Percentiles rank a stretch among this genome's conserved stretches.
Conservation (phyloP, 345 rosid species). For the Arabidopsis arenosa region DNA sequence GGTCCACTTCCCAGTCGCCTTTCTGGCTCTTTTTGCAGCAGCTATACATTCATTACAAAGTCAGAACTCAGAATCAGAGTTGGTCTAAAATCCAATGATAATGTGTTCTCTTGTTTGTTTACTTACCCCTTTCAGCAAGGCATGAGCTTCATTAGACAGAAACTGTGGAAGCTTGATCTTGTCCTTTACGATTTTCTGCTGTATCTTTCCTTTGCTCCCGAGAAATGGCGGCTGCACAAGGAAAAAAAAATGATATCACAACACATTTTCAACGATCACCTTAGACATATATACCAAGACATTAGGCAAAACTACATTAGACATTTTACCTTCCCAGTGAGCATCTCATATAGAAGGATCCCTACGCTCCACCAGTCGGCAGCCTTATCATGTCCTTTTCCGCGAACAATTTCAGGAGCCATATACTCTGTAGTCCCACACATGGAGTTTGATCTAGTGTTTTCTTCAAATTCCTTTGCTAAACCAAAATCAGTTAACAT, state of each 20-base stretch:
- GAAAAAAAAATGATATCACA: not conserved
- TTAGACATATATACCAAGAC: constrained; percentile 6
- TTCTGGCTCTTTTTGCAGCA: constrained; percentile 75
- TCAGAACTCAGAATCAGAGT: constrained; percentile 14
- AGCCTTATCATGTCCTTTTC: constrained; percentile 92
- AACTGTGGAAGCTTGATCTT: constrained; percentile 76
- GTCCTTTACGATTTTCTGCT: constrained; percentile 81
- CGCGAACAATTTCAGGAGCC: constrained; percentile 91
- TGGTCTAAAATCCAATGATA: not conserved
- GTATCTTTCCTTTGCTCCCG: constrained; percentile 69
- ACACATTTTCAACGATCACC: constrained; percentile 11
- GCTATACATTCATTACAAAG: constrained; percentile 53
- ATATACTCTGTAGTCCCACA: constrained; percentile 95
- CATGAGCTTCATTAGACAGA: constrained; percentile 79
- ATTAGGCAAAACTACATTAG: not conserved
- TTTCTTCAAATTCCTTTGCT: constrained; percentile 86
- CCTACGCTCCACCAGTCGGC: constrained; percentile 99
- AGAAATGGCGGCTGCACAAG: constrained; percentile 78
- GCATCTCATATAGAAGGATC: constrained; percentile 87
- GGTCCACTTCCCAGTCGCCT: constrained; percentile 79
- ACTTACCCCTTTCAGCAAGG: constrained; percentile 81
- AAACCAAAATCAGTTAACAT: constrained; percentile 92
- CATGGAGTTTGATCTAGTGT: constrained; percentile 85
- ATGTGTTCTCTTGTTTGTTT: not conserved
- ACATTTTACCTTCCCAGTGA: constrained; percentile 72